Percentiles rank a stretch among this genome's conserved stretches.
phyloP scores from a whole-genome alignment of 2,329 filamentous ascomycete genomes.

The Tolypocladium inflatum region DNA sequence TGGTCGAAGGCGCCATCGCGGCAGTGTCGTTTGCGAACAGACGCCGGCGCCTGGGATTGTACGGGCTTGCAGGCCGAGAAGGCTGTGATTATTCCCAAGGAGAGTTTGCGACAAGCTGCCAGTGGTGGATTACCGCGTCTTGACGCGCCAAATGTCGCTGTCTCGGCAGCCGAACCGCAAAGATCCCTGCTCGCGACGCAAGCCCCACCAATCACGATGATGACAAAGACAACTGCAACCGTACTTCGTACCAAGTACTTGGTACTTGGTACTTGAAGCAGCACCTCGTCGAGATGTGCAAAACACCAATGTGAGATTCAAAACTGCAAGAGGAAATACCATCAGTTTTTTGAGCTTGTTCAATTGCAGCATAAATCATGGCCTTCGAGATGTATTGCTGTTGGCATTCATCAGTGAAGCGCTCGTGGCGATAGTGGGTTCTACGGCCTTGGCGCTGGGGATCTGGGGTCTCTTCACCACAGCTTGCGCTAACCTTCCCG shows the following conservation, averaged over 20 bases:
- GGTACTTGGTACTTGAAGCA: neutral
- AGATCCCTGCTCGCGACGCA: neutral
- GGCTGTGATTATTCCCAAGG: neutral
- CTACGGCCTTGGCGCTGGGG: neutral
- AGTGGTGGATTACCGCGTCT: conserved; percentile 3
- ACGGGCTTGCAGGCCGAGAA: neutral
- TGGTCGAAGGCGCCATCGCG: conserved; percentile 30
- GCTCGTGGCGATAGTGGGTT: neutral
- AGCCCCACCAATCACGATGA: neutral
- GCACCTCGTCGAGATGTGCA: neutral
- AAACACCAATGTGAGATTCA: neutral
- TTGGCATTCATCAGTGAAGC: neutral
- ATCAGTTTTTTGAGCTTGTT: neutral
- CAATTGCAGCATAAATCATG: neutral
- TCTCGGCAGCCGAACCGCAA: neutral
- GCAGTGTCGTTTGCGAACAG: neutral
- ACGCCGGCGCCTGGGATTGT: neutral
- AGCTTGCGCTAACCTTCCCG: neutral
- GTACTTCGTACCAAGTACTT: neutral
- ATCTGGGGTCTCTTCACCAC: neutral
- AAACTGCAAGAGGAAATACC: neutral
- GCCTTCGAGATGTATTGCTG: neutral
- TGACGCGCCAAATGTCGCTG: conserved; percentile 3
- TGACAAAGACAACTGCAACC: neutral
- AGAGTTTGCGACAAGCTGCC: neutral